Conservation (phyloP, 2,329 filamentous ascomycete species). For the Claviceps digitariae region DNA sequence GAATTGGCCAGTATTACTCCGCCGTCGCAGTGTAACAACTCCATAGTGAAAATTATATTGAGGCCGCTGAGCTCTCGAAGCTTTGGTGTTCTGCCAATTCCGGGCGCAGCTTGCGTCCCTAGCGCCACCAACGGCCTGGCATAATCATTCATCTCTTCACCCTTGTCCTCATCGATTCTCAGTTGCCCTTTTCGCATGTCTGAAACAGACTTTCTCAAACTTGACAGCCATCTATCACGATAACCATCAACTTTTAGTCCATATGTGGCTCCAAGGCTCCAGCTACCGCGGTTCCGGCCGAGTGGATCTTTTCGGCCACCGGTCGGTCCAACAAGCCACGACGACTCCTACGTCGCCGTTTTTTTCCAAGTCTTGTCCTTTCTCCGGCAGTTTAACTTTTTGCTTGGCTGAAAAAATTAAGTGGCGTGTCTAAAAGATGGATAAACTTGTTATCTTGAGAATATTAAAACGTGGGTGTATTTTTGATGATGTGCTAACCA, state of each 20-base stretch:
- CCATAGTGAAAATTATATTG: background rate
- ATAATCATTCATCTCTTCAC: background rate
- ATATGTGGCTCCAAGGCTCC: background rate
- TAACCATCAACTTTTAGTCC: background rate
- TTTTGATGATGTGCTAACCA: background rate
- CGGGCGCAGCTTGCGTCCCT: background rate
- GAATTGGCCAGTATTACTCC: background rate
- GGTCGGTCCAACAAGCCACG: conserved; percentile 6
- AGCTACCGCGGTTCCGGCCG: conserved; percentile 6
- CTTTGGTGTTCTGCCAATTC: background rate
- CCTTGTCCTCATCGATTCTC: background rate
- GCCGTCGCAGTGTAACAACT: background rate
- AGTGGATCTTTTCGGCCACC: conserved; percentile 9
- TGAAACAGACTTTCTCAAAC: background rate
- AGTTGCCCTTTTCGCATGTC: background rate
- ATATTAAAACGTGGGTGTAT: background rate
- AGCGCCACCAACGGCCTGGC: background rate
- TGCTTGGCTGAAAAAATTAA: background rate
- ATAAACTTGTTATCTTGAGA: background rate
- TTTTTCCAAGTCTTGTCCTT: no score
- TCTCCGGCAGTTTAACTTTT: background rate
- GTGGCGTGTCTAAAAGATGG: background rate
- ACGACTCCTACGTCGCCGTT: background rate
- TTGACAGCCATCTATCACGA: background rate
- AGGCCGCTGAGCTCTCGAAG: background rate